Evolutionary conservation across 495 filamentous ascomycete genomes (phyloP), one percentile per base, ranked within the genome.

Genomic region (Podospora pseudoanserina): DNA sequence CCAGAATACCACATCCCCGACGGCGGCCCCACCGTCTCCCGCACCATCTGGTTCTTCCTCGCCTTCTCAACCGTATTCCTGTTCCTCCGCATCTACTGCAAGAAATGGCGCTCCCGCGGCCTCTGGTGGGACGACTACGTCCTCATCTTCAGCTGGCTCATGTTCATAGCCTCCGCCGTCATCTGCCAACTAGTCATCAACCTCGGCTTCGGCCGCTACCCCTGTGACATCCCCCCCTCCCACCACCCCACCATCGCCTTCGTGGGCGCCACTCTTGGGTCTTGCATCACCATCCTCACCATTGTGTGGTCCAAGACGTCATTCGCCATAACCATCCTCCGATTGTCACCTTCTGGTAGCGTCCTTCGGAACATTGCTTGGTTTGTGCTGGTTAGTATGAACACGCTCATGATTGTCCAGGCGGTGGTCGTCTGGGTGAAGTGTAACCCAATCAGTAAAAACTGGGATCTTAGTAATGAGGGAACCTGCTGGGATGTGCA

Each of bases 101-200:
- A 79, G 68, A 23, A 70, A 0, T 64, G 67, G 56, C 53, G 72
- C 20, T 64, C 62, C n/a, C 27, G 71, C 5, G 59, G 65, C 2
- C 30, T 79, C 13, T 79, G 76, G 74, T 75, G 72, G 74, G 76
- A 77, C 34, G 78, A 78, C 26, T 68, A 71, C 53, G 28, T 75
- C 20, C 44, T 78, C 32, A 20, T 75, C 28, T 58, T 61, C 2
- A 56, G 67, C 49, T 78, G 73, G 1, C 4, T 60, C 59, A 61
- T 66, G 63, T 59, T 73, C 66, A 9, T 71, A 27, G 64, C 60
- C 19, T 61, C 15, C 49, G 13, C 62, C 44, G 55, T 57, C 66
- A 3, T 70, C 3, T 68, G 53, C 61, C 65, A 59, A 39, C 1
- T 28, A 6, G 70, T 28, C 44, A 65, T 75, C 32, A 56, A 64